Evolutionary conservation across 495 filamentous ascomycete species (phyloP).

Genomic region (Staphylotrichum tortipilum): DNA sequence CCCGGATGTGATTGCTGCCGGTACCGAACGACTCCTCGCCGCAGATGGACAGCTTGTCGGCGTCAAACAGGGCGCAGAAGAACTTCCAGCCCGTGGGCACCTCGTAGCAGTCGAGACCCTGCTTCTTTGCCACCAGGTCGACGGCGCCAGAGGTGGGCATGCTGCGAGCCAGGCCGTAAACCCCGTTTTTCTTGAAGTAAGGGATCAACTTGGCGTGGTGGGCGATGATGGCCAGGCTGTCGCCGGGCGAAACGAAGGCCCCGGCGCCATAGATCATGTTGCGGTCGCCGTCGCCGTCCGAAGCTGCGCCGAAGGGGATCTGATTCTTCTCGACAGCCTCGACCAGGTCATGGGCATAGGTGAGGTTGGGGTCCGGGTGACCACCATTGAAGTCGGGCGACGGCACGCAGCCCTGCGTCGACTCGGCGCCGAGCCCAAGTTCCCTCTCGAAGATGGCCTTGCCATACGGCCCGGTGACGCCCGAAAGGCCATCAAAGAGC

Average conservation of each 20-base stretch:
- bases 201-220: conserved; percentile 93
- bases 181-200: conserved; percentile 94
- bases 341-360: conserved; percentile 94
- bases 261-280: conserved; percentile 99
- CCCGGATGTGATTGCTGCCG: conserved; percentile 97
- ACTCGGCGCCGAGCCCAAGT: conserved; percentile 64
- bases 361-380: conserved; percentile 95
- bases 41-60: conserved; percentile 96
- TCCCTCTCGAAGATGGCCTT: conserved; percentile 91
- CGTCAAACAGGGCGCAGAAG: conserved; percentile 97
- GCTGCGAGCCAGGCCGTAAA: conserved; percentile 86
- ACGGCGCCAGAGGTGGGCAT: conserved; percentile 97
- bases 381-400: conserved; percentile 92
- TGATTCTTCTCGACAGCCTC: conserved; percentile 83
- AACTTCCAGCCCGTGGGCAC: conserved; percentile 99
- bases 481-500: conserved; percentile 87
- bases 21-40: conserved; percentile 98
- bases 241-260: conserved; percentile 91
- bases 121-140: conserved; percentile 87
- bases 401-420: conserved; percentile 88
- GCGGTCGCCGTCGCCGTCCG: conserved; percentile 93
- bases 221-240: conserved; percentile 94
- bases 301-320: conserved; percentile 93
- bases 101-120: conserved; percentile 88
- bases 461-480: conserved; percentile 93